Evolutionary conservation across 2,329 filamentous ascomycete species (phyloP), one percentile per base, ranked within the genome.

Genomic region (Cladosporium velox): DNA sequence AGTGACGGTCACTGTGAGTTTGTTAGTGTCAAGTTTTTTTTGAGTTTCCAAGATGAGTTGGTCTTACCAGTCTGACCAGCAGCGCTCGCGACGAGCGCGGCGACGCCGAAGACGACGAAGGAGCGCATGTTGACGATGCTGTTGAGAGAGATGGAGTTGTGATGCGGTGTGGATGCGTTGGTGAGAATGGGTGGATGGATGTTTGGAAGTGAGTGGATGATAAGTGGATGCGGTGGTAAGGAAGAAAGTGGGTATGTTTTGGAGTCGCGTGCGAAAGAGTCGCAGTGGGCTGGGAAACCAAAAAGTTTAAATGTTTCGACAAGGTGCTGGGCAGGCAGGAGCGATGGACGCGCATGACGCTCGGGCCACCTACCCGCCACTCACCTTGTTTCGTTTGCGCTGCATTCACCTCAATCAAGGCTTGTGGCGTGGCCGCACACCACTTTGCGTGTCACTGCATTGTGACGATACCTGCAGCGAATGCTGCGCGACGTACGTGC

Each of bases 251-350:
- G 57, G 28, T 47, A 54, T 59, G 57, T 65, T 65, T 65, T 65
- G 63, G 34, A 59, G n/a, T 44, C 61, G 61, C 61, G 61, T 64
- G 61, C 30, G 61, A 44, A 32, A 47, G 51, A 55, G 26, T 34
- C 35, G 51, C 24, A 52, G 51, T 64, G 54, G 57, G 57, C 57
- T 59, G 63, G 57, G 57, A n/a, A 49, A 59, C 35, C 30, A 28
- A 44, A 59, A 59, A 59, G 63, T 47, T 59, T 65, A 59, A 65
- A 65, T 65, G 63, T 65, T 52, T 59, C 54, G 26, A 64, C 57
- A 26, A 35, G 32, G 51, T 34, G 49, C 51, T 55, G 51, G 61
- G 51, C 41, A 52, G 32, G 61, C 32, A 52, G 14, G 61, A 15
- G 61, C 57, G 34, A 59, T 30, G 32, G 38, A 59, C 35, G 34